Conservation (phyloP, 2,329 filamentous ascomycete genomes). For the Alternaria panax region DNA sequence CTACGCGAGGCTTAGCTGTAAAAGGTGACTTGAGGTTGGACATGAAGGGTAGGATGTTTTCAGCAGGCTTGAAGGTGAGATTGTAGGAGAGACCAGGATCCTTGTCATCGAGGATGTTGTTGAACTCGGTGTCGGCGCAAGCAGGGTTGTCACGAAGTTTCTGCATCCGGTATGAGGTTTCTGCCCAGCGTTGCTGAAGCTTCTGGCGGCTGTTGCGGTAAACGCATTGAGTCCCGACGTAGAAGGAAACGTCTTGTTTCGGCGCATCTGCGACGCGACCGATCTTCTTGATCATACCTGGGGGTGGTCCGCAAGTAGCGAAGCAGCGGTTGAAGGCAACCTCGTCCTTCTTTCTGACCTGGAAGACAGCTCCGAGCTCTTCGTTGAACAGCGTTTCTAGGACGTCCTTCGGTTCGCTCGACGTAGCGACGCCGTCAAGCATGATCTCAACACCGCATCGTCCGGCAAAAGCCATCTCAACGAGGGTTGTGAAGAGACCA, state of each 20-base stretch:
- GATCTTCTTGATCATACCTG: conserved; percentile 82
- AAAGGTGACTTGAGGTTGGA: conserved; percentile 68
- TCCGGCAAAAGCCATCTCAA: conserved; percentile 98
- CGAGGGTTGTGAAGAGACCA: conserved; percentile 86
- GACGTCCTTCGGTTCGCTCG: conserved; percentile 68
- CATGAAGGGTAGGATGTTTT: conserved; percentile 75
- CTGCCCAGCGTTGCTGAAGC: conserved; percentile 87
- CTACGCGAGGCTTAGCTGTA: conserved; percentile 75
- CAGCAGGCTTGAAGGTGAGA: conserved; percentile 79
- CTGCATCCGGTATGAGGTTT: conserved; percentile 91
- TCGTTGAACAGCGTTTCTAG: conserved; percentile 91
- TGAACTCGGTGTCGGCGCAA: conserved; percentile 85
- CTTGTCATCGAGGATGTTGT: conserved; percentile 73
- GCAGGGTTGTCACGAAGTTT: conserved; percentile 85
- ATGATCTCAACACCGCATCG: conserved; percentile 86
- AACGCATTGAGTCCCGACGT: conserved; percentile 72
- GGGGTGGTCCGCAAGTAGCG: conserved; percentile 84
- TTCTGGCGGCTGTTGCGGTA: conserved; percentile 73
- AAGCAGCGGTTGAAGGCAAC: conserved; percentile 88
- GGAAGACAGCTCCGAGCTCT: conserved; percentile 94
- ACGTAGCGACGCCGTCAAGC: conserved; percentile 73
- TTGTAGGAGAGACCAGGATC: conserved; percentile 88
- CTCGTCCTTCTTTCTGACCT: conserved; percentile 85
- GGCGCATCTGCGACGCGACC: conserved; percentile 73
- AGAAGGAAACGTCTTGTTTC: conserved; percentile 80